Evolutionary conservation across 352 stramenopile genomes (phyloP).

Genomic region (Pseudoperonospora humuli): DNA sequence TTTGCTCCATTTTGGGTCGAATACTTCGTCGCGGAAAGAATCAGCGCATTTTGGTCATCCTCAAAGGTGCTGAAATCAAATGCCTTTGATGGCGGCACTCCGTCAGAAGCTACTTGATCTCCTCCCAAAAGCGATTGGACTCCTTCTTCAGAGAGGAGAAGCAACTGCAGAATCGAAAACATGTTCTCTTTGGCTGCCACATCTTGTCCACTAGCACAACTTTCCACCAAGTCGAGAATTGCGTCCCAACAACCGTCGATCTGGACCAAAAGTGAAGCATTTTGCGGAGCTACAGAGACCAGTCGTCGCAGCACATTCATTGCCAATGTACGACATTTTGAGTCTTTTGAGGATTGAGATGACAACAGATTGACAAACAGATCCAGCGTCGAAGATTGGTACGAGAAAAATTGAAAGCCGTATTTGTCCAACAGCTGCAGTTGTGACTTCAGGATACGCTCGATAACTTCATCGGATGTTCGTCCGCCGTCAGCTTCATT

Average conservation of each 20-base stretch:
- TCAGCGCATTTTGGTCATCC: conserved; percentile 42
- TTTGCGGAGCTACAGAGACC: conserved; percentile 39
- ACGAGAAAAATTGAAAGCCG: conserved; percentile 73
- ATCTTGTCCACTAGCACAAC: conserved; percentile 31
- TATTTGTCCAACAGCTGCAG: conserved; percentile 63
- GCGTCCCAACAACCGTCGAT: conserved; percentile 41
- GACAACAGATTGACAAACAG: conserved; percentile 33
- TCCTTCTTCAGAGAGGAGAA: conserved; percentile 42
- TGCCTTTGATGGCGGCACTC: conserved; percentile 13
- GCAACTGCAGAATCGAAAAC: conserved; percentile 43
- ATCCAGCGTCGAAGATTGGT: conserved; percentile 56
- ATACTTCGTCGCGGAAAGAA: conserved; percentile 51
- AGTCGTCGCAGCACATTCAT: conserved; percentile 35
- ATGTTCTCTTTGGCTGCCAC: conserved; percentile 40
- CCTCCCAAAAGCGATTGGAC: conserved; percentile 31
- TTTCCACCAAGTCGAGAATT: conserved; percentile 41
- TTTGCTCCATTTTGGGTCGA: conserved; percentile 26
- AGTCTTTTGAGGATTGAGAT: conserved; percentile 8
- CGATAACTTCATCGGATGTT: conserved; percentile 61
- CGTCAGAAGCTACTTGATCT: neutral
- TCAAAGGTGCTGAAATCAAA: conserved; percentile 32
- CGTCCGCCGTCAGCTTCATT: conserved; percentile 39
- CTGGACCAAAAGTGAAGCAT: conserved; percentile 32
- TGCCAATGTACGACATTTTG: conserved; percentile 21
- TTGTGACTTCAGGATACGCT: conserved; percentile 62